Evolutionary conservation across 176 grass and related monocot species (phyloP).

Genomic region (Thinopyrum elongatum): DNA sequence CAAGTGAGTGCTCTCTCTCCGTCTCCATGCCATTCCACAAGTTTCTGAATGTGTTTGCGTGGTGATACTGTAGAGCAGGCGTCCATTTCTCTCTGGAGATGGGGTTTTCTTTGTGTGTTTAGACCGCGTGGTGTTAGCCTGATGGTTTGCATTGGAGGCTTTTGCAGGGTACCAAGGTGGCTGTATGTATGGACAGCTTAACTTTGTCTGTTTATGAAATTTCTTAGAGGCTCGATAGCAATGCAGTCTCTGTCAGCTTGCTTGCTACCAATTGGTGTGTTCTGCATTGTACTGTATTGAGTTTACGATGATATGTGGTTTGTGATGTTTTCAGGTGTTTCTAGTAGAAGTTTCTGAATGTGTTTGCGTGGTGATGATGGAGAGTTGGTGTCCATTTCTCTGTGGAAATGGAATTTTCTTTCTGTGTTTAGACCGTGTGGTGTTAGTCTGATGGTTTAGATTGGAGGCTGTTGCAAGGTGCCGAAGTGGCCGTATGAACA

Average conservation of each 20-base stretch:
- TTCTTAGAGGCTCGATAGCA: not conserved
- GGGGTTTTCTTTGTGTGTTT: not conserved
- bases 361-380: too few relatives aligned
- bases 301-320: not conserved
- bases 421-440: not conserved
- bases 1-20: conserved; percentile 47
- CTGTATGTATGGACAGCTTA: not conserved
- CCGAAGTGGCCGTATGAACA: not conserved
- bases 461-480: not conserved
- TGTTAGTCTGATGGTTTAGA: conserved; percentile 26
- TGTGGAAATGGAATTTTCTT: not conserved
- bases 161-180: not conserved
- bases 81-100: not conserved
- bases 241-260: not conserved
- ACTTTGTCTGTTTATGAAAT: not conserved
- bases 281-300: not conserved
- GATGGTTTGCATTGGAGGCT: not conserved
- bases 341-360: not conserved
- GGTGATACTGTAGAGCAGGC: not conserved
- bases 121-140: conserved; percentile 13
- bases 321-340: too few relatives aligned
- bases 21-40: conserved; percentile 1
- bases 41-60: conserved; percentile 3
- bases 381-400: not conserved
- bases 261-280: not conserved